A percentile compares a stretch with the other conserved stretches of the same genome.
Evolutionary conservation across 2,329 filamentous ascomycete genomes (phyloP).

Genomic region (Fusarium temperatum): DNA sequence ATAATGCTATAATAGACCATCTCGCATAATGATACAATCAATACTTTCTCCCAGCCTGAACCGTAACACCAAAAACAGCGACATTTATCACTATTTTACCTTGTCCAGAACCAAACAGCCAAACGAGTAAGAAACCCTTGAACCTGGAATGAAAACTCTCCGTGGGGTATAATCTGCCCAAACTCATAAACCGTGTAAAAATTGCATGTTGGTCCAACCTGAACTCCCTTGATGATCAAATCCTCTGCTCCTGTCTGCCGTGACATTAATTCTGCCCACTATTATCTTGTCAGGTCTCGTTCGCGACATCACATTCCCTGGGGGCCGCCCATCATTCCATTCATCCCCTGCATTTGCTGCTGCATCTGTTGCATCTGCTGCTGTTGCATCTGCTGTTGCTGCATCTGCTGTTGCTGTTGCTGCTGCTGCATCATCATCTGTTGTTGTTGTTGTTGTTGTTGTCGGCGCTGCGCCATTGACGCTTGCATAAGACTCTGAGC

Average conservation of each 20-base stretch:
- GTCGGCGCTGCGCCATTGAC: constrained; percentile 45
- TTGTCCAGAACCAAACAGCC: constrained; percentile 13
- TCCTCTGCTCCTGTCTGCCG: constrained; percentile 9
- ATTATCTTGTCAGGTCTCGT: neutral
- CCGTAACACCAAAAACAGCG: constrained; percentile 31
- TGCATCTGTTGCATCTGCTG: constrained; percentile 41
- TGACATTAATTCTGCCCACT: constrained; percentile 13
- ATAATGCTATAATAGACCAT: neutral
- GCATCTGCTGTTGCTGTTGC: constrained; percentile 46
- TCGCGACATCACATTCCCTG: constrained; percentile 55
- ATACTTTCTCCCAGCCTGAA: constrained; percentile 6
- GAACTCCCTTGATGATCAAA: constrained; percentile 32
- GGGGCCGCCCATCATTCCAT: constrained; percentile 62
- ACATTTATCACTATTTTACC: constrained; percentile 14
- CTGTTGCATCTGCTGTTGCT: constrained; percentile 37
- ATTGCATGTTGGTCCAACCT: constrained; percentile 12
- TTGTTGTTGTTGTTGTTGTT: constrained; percentile 46
- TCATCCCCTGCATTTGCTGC: constrained; percentile 40
- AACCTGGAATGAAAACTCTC: constrained; percentile 40
- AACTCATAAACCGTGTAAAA: constrained; percentile 27
- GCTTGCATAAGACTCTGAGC: constrained; percentile 51
- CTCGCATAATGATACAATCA: constrained; percentile 10
- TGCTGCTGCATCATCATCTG: constrained; percentile 42
- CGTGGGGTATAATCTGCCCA: constrained; percentile 46
- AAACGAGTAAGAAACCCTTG: constrained; percentile 22